These are phyloP conservation scores for Capronia americana DNA, from an alignment of 2,329 filamentous ascomycete species.

Conservation along the genomic window DNA sequence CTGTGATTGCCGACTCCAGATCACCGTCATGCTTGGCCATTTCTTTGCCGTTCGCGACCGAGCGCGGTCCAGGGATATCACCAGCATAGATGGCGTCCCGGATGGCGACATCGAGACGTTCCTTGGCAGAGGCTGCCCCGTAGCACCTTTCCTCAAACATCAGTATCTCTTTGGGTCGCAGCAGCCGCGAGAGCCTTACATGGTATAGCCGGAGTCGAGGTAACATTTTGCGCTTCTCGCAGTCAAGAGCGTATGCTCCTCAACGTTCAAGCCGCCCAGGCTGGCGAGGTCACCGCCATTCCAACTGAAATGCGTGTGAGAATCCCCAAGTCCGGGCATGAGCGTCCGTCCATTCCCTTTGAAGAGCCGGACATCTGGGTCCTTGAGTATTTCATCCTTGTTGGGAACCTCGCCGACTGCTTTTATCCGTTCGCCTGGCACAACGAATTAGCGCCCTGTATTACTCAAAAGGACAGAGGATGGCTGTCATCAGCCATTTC, in stretches of 20 bases:
- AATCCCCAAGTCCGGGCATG: conserved; percentile 59
- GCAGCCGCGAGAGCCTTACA: conserved; percentile 42
- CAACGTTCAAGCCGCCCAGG: conserved; percentile 52
- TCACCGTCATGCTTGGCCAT: conserved; percentile 56
- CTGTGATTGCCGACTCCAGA: conserved; percentile 52
- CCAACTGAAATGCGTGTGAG: conserved; percentile 59
- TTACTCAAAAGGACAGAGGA: background rate
- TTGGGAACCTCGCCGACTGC: conserved; percentile 46
- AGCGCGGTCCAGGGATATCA: conserved; percentile 56
- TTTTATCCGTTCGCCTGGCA: conserved; percentile 44
- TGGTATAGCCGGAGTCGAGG: conserved; percentile 59
- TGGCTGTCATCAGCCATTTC: background rate
- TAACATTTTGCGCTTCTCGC: conserved; percentile 53
- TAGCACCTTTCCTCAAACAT: conserved; percentile 46
- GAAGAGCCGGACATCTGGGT: conserved; percentile 47
- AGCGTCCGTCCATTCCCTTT: conserved; percentile 53
- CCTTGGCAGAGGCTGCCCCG: conserved; percentile 56
- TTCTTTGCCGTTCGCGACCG: conserved; percentile 58
- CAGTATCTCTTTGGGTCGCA: background rate
- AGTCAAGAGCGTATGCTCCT: conserved; percentile 57
- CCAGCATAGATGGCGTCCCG: conserved; percentile 58
- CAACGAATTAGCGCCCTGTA: conserved; percentile 7
- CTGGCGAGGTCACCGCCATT: conserved; percentile 53
- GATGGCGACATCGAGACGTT: conserved; percentile 55
- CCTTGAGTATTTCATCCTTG: conserved; percentile 40